Evolutionary conservation across 345 rosid species (phyloP).

Genomic region (Eucalyptus microcorys): DNA sequence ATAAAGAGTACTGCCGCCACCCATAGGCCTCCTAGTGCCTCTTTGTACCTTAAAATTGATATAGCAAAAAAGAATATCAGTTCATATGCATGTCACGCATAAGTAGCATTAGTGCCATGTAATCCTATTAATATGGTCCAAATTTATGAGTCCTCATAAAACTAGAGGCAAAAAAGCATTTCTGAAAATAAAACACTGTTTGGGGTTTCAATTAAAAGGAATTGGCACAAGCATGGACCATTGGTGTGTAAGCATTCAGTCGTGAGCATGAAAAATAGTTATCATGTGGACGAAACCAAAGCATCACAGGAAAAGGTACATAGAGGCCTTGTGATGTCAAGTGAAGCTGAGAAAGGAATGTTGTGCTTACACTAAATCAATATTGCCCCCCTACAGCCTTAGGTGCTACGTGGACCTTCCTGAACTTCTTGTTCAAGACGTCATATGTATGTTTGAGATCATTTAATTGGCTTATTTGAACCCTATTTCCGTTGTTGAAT

Average conservation of each 20-base stretch:
- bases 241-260: background rate
- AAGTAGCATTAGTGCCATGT: background rate
- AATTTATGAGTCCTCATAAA: background rate
- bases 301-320: background rate
- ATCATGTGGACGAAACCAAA: background rate
- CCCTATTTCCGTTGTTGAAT: background rate
- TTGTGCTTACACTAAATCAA: background rate
- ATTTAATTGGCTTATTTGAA: background rate
- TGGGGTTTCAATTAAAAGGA: background rate
- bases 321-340: background rate
- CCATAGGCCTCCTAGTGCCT: constrained; percentile 88
- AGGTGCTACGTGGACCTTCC: background rate
- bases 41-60: constrained; percentile 47
- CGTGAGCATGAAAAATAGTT: background rate
- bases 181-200: background rate
- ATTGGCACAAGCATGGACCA: background rate
- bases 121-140: background rate
- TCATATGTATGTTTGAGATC: background rate
- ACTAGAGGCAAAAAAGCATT: background rate
- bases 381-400: background rate
- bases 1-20: constrained; percentile 56
- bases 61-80: background rate
- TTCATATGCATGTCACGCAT: background rate
- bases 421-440: background rate
- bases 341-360: background rate